Percentiles rank a stretch among this genome's conserved stretches.
phyloP scores from a whole-genome alignment of 1,284 basidiomycete species.

The Tremellales sp. region DNA sequence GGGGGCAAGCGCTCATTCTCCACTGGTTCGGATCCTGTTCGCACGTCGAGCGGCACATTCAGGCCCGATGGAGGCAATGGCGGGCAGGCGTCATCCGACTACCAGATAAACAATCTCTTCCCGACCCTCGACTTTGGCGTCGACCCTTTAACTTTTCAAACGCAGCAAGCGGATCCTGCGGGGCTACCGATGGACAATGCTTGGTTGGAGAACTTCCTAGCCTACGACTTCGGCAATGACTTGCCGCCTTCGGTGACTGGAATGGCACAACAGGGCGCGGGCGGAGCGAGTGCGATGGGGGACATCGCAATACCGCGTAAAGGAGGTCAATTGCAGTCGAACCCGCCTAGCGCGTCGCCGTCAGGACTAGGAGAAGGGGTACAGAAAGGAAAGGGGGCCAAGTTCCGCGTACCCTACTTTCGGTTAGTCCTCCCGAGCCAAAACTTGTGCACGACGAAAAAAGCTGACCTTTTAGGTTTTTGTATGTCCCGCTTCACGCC shows the following conservation, averaged over 20 bases:
- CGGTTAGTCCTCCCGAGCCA: conserved; percentile 7
- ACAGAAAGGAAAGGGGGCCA: too few species aligned
- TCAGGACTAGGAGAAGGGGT: too few species aligned
- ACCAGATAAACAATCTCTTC: background rate
- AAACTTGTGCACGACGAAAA: background rate
- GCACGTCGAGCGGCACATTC: too few species aligned
- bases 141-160: background rate
- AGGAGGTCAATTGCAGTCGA: background rate
- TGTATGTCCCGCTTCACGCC: background rate
- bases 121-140: background rate
- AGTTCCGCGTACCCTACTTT: conserved; percentile 12
- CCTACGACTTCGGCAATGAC: background rate
- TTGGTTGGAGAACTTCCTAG: background rate
- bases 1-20: background rate
- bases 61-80: background rate
- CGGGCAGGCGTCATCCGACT: background rate
- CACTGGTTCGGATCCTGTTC: too few species aligned
- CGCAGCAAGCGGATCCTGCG: background rate
- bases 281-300: background rate
- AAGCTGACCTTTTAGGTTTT: conserved; percentile 1
- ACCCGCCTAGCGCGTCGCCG: background rate
- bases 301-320: background rate
- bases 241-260: background rate
- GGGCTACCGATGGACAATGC: background rate
- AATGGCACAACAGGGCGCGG: background rate